phyloP scores from a whole-genome alignment of 495 filamentous ascomycete genomes.

The Xylaria venustula region DNA sequence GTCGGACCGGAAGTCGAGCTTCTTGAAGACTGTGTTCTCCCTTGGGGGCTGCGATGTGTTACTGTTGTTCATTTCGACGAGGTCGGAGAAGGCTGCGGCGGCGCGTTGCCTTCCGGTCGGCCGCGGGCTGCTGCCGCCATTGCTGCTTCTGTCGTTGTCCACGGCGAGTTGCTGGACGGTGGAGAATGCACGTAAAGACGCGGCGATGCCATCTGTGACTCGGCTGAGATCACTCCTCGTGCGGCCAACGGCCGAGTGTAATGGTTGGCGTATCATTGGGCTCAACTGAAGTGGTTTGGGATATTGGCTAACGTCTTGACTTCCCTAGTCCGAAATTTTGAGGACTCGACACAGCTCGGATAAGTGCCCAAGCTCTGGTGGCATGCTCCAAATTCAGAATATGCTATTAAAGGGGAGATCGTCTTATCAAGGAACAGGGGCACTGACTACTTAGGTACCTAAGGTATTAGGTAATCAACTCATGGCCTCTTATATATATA shows the following conservation, averaged over 20 bases:
- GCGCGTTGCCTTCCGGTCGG: constrained; percentile 16
- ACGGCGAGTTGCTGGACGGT: constrained; percentile 25
- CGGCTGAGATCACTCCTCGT: constrained; percentile 30
- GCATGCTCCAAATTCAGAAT: constrained; percentile 16
- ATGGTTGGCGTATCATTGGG: constrained; percentile 30
- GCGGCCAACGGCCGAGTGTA: constrained; percentile 22
- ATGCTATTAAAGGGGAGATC: background rate
- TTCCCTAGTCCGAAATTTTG: constrained; percentile 22
- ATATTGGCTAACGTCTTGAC: background rate
- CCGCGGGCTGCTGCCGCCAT: background rate
- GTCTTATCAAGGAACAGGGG: too few relatives aligned
- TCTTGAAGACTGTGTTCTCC: background rate
- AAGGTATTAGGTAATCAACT: too few relatives aligned
- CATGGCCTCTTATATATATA: too few relatives aligned
- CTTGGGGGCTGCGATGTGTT: background rate
- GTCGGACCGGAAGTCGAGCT: background rate
- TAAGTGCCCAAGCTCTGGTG: background rate
- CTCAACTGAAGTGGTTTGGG: constrained; percentile 13
- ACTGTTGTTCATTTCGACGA: constrained; percentile 7
- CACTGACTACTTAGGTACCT: too few relatives aligned
- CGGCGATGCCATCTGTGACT: constrained; percentile 41
- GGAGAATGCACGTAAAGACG: constrained; percentile 42
- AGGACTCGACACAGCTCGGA: constrained; percentile 1
- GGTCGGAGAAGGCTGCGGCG: constrained; percentile 16
- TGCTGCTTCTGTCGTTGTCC: constrained; percentile 6